Percentiles rank a stretch among this genome's conserved stretches.
phyloP scores from a whole-genome alignment of 345 rosid genomes.

The Mallotus nudiflorus region DNA sequence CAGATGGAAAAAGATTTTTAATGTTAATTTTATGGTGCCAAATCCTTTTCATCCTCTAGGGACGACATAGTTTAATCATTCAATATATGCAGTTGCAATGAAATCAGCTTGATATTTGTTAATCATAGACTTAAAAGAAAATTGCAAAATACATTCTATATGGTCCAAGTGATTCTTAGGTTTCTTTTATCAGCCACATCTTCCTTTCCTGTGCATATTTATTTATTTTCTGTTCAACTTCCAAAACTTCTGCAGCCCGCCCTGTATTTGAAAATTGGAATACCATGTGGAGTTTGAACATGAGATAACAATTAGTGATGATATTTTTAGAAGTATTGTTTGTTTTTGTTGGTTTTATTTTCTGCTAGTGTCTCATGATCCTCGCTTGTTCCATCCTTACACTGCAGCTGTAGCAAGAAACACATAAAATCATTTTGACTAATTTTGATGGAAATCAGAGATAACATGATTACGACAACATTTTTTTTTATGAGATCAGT shows the following conservation, averaged over 20 bases:
- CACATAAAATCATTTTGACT: not conserved
- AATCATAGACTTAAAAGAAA: not conserved
- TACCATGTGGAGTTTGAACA: not conserved
- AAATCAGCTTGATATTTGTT: not conserved
- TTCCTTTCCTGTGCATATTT: not conserved
- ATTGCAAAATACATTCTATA: not conserved
- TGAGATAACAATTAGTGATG: too few relatives aligned
- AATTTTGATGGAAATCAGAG: slow-evolving; percentile 1
- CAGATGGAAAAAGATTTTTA: not conserved
- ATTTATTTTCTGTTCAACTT: not conserved
- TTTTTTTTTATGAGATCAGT: slow-evolving; percentile 4
- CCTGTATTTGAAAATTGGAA: not conserved
- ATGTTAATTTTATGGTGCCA: not conserved
- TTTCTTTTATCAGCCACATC: not conserved
- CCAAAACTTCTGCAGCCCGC: not conserved
- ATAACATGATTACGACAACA: not conserved
- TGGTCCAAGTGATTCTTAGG: not conserved
- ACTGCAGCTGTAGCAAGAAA: not conserved
- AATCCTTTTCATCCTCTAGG: not conserved
- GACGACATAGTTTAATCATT: not conserved
- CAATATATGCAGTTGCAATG: not conserved
- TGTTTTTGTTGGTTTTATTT: not conserved
- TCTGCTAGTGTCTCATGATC: not conserved
- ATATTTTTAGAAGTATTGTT: too few relatives aligned
- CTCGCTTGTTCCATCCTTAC: not conserved